These are phyloP conservation scores for Histomonas meleagridis DNA, from an alignment of 208 protist species.

Conservation along the genomic window DNA sequence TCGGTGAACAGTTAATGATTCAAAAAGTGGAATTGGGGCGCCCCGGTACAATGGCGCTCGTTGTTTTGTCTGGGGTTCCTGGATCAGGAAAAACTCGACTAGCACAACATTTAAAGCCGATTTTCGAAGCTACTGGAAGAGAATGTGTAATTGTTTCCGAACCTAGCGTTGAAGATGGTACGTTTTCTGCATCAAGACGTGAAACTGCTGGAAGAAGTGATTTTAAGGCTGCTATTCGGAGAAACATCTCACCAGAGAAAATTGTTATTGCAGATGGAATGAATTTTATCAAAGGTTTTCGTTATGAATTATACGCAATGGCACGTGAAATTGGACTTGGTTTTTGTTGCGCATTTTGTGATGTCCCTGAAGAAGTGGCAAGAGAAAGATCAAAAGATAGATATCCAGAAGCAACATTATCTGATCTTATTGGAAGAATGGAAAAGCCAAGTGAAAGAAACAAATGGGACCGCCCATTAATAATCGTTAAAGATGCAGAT, in stretches of 20 bases:
- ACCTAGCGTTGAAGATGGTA: not conserved
- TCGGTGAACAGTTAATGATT: too few species aligned
- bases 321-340: not conserved
- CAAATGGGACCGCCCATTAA: not conserved
- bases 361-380: not conserved
- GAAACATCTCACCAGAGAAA: not conserved
- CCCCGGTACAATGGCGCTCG: constrained; percentile 13
- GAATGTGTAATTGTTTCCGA: not conserved
- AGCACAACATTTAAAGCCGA: not conserved
- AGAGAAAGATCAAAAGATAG: not conserved
- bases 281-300: constrained; percentile 27
- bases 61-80: not conserved
- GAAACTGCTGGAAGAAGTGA: not conserved
- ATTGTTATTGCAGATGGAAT: constrained; percentile 27
- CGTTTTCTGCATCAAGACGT: not conserved
- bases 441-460: not conserved
- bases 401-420: not conserved
- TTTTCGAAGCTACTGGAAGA: not conserved
- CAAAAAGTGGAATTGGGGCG: too few species aligned
- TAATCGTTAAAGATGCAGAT: not conserved
- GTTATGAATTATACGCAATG: not conserved
- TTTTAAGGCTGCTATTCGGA: not conserved
- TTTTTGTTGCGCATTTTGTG: not conserved
- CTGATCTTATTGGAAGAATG: not conserved
- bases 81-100: constrained; percentile 2